A percentile compares a stretch with the other conserved stretches of the same genome.
These are phyloP conservation scores for Immersiporthe knoxdaviesiana DNA, from an alignment of 2,329 filamentous ascomycete species.

Conservation along the genomic window DNA sequence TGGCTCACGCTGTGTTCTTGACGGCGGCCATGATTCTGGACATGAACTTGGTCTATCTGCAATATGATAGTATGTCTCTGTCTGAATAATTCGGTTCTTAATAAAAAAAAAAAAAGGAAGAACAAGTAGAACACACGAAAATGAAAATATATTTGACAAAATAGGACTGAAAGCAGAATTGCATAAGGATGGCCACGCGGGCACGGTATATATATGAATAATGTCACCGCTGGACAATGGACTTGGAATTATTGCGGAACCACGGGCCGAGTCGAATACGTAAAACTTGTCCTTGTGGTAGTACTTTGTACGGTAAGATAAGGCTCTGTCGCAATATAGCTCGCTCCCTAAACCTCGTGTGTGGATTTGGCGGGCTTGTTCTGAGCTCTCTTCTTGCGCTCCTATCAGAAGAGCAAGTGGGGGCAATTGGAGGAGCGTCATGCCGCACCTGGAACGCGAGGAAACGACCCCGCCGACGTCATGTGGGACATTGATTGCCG, in stretches of 20 bases:
- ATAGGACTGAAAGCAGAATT: background rate
- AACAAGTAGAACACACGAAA: no score
- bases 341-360: background rate
- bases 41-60: slow-evolving; percentile 5
- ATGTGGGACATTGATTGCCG: background rate
- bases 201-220: background rate
- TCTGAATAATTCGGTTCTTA: background rate
- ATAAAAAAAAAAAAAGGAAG: no score
- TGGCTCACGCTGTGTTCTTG: slow-evolving; percentile 35
- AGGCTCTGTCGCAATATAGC: background rate
- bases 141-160: background rate
- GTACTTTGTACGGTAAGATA: no score
- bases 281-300: background rate
- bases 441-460: background rate
- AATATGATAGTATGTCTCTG: background rate
- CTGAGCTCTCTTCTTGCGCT: background rate
- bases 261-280: background rate
- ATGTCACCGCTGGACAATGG: background rate
- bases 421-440: background rate
- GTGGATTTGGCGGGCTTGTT: background rate
- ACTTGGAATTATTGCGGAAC: background rate
- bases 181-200: background rate
- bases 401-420: slow-evolving; percentile 8
- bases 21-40: slow-evolving; percentile 37
- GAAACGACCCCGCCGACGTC: slow-evolving; percentile 6